Evolutionary conservation across 1,139 yeast genomes (phyloP), one percentile per base, ranked within the genome.

Genomic region (Debaryomyces psychrophilus): DNA sequence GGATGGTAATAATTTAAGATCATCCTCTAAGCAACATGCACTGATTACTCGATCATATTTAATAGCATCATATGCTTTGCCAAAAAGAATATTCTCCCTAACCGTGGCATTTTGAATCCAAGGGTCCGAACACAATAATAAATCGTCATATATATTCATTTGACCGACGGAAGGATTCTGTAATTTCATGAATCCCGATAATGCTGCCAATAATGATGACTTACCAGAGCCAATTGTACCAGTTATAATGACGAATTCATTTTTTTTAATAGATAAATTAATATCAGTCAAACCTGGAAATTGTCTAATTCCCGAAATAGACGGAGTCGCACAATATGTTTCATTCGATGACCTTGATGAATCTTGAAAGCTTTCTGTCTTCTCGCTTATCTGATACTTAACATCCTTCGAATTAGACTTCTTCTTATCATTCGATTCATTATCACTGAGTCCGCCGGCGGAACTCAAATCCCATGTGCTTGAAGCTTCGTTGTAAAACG

Each of bases 41-140:
- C 57, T 50, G 7, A 73, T 45, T 4, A 71, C 67, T 37, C 58
- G 53, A 3, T 56, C 52, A 54, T 73, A 73, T 41, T 55, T 59
- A 0, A 44, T 54, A 1, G 58, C 54, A 46, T 73, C 73, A 49
- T 57, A 70, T 15, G 59, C 59, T 35, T 60, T 56, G 9, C 78
- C 77, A 53, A 73, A 73, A 31, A 64, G 48, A 34, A 73, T 73
- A 55, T 73, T 73, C 34, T 71, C 71, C 42, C 73, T 61, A 17
- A 73, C 69, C 22, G 77, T 69, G n/a, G 77, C 64, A 51, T 73
- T 73, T 59, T 73, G 78, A 45, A 73, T 71, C 79, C 79, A 73
- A 15, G 77, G 76, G 9, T 62, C 54, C 9, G 69, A 60, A 48
- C 77, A 69, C 35, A 69, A 59, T 34, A 71, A 56, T 31, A 64